These are phyloP conservation scores for Thelonectria discophora DNA, from an alignment of 2,329 filamentous ascomycete species.

Conservation along the genomic window DNA sequence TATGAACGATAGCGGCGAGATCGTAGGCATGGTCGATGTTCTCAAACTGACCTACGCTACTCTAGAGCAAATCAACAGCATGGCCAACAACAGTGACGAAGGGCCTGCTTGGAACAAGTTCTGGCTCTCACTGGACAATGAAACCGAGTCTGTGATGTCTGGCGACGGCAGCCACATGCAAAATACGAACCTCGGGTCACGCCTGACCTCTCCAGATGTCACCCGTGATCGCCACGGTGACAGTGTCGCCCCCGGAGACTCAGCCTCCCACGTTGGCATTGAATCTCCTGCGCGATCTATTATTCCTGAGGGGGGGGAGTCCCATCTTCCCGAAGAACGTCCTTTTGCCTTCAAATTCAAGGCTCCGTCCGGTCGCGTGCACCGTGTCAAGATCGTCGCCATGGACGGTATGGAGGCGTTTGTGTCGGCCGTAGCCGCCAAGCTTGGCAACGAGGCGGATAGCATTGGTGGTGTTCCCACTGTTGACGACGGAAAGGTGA, in stretches of 20 bases:
- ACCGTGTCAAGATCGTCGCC: conserved; percentile 86
- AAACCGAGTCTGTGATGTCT: conserved; percentile 96
- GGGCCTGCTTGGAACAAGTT: conserved; percentile 99
- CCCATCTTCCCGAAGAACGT: conserved; percentile 69
- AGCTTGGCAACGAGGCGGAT: conserved; percentile 85
- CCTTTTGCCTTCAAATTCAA: conserved; percentile 99
- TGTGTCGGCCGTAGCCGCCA: conserved; percentile 78
- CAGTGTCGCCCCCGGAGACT: conserved; percentile 91
- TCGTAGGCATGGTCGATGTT: conserved; percentile 99
- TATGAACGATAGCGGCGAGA: conserved; percentile 97
- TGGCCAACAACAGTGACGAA: conserved; percentile 87
- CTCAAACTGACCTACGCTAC: conserved; percentile 98
- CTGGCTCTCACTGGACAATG: conserved; percentile 94
- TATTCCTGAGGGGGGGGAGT: conserved; percentile 58
- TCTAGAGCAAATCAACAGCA: conserved; percentile 96
- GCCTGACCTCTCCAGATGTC: conserved; percentile 83
- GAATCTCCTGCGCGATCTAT: conserved; percentile 79
- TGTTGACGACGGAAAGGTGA: conserved; percentile 81
- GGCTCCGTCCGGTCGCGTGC: conserved; percentile 91
- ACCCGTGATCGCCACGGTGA: conserved; percentile 76
- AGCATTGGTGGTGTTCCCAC: conserved; percentile 81
- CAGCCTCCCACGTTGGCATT: conserved; percentile 88
- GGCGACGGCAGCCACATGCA: conserved; percentile 82
- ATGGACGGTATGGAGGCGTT: conserved; percentile 83
- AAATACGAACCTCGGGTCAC: conserved; percentile 70